Evolutionary conservation across 768 basidiomycete species (phyloP).

Genomic region (Boletales sp.): DNA sequence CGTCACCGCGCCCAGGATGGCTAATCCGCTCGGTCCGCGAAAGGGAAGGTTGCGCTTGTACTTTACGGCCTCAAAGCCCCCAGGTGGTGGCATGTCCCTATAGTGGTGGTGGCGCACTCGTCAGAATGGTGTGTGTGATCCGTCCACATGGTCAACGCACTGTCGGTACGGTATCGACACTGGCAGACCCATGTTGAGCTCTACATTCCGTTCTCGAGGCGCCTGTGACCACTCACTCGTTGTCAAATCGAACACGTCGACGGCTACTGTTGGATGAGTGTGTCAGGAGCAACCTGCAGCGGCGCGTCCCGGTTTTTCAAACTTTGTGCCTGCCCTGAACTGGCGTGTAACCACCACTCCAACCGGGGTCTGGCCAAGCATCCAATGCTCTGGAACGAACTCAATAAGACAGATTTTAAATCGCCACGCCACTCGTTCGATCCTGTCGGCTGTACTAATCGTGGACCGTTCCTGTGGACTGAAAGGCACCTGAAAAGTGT

Average conservation of each 20-base stretch:
- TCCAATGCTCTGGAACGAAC: background rate
- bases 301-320: too few relatives aligned
- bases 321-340: conserved; percentile 27
- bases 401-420: background rate
- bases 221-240: conserved; percentile 17
- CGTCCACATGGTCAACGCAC: conserved; percentile 18
- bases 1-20: conserved; percentile 82
- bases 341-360: conserved; percentile 10
- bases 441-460: background rate
- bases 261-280: background rate
- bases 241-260: background rate
- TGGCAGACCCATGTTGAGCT: conserved; percentile 1
- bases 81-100: conserved; percentile 94
- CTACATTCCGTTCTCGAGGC: background rate
- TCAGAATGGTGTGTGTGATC: conserved; percentile 3
- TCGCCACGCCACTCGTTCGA: conserved; percentile 4
- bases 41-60: conserved; percentile 96
- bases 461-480: conserved; percentile 20
- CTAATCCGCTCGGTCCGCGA: conserved; percentile 80
- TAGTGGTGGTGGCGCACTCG: conserved; percentile 13
- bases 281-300: background rate
- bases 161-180: conserved; percentile 29
- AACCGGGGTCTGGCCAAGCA: background rate
- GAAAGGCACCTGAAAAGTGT: conserved; percentile 8
- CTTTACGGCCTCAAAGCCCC: conserved; percentile 88